Conservation (phyloP, 2,329 filamentous ascomycete genomes). For the Shiraia sp. region DNA sequence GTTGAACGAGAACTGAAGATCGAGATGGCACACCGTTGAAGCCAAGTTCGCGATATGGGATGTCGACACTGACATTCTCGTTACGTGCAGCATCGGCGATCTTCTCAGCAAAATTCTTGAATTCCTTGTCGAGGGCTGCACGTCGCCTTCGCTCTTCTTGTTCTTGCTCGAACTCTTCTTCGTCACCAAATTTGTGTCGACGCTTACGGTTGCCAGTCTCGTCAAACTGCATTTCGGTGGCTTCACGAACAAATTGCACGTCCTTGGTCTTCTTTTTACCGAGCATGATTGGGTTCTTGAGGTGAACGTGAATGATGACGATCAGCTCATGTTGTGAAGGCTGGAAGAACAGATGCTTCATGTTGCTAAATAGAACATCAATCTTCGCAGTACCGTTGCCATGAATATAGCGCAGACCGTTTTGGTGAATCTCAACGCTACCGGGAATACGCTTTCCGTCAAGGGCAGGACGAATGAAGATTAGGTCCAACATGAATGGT, state of each 20-base stretch:
- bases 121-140: constrained; percentile 90
- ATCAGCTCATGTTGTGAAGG: constrained; percentile 95
- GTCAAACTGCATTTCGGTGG: constrained; percentile 97
- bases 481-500: constrained; percentile 86
- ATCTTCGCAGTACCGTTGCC: constrained; percentile 78
- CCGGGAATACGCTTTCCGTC: constrained; percentile 96
- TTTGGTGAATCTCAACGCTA: constrained; percentile 96
- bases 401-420: constrained; percentile 92
- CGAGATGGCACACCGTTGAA: constrained; percentile 97
- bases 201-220: constrained; percentile 98
- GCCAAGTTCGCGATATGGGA: constrained; percentile 93
- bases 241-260: constrained; percentile 96
- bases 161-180: constrained; percentile 98
- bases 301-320: constrained; percentile 95
- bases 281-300: constrained; percentile 97
- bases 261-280: constrained; percentile 99
- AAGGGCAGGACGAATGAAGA: constrained; percentile 92
- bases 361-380: constrained; percentile 95
- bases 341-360: constrained; percentile 98
- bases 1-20: constrained; percentile 93
- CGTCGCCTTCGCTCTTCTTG: constrained; percentile 92
- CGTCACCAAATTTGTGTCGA: constrained; percentile 96
- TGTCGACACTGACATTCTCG: constrained; percentile 89
- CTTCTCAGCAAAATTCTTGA: constrained; percentile 96
- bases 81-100: constrained; percentile 93